phyloP scores from a whole-genome alignment of 768 basidiomycete genomes.

The Termitomyces sp. region DNA sequence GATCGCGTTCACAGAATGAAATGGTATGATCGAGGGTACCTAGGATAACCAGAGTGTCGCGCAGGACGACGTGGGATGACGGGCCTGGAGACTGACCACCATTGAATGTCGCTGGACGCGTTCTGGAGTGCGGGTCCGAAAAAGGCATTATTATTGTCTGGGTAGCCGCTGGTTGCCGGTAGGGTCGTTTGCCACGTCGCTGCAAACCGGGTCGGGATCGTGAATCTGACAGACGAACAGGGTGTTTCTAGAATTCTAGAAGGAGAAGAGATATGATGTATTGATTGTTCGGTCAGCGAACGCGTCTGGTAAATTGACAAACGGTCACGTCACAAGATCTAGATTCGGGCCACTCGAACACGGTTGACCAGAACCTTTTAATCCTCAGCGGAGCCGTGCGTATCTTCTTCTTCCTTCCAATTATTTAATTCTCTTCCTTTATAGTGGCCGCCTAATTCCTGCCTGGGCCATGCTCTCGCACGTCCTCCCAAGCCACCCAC shows the following conservation, averaged over 20 bases:
- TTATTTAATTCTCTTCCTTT: conserved; percentile 14
- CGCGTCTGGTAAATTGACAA: conserved; percentile 21
- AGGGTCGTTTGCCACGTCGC: conserved; percentile 5
- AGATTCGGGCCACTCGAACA: conserved; percentile 24
- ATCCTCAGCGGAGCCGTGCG: conserved; percentile 24
- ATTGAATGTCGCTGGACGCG: no score
- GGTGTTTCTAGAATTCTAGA: conserved; percentile 32
- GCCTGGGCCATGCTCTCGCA: conserved; percentile 25
- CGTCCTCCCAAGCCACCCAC: conserved; percentile 19
- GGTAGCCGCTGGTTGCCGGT: conserved; percentile 9
- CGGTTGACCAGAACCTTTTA: conserved; percentile 21
- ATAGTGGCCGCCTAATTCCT: conserved; percentile 13
- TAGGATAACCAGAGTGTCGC: background rate
- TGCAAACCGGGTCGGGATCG: conserved; percentile 20
- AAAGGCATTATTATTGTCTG: conserved; percentile 5
- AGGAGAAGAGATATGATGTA: conserved; percentile 24
- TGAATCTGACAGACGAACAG: conserved; percentile 15
- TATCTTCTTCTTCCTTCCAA: conserved; percentile 12
- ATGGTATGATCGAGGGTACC: background rate
- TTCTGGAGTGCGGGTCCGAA: conserved; percentile 4
- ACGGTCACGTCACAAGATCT: conserved; percentile 35
- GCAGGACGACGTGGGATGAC: background rate
- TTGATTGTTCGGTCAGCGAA: conserved; percentile 28
- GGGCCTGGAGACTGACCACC: background rate
- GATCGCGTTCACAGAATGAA: background rate